Evolutionary conservation across 768 basidiomycete species (phyloP).

Genomic region (Boletus edulis): DNA sequence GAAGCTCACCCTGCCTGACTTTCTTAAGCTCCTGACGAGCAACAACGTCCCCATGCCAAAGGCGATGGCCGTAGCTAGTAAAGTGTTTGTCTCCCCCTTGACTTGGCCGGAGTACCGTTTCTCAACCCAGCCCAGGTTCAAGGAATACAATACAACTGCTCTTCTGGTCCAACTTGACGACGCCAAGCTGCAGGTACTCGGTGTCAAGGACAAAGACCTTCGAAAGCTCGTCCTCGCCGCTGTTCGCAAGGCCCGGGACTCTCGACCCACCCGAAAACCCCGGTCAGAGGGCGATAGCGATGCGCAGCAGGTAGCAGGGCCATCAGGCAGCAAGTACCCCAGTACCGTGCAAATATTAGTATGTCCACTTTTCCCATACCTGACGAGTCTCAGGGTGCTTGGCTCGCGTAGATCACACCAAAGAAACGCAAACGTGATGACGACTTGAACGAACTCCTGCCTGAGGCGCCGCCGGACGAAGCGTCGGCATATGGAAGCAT

Average conservation of each 20-base stretch:
- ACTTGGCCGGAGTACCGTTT: not conserved
- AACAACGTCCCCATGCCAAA: constrained; percentile 57
- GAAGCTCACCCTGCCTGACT: constrained; percentile 62
- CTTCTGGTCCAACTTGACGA: constrained; percentile 59
- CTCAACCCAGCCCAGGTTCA: constrained; percentile 54
- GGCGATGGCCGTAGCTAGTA: constrained; percentile 68
- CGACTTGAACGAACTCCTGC: constrained; percentile 58
- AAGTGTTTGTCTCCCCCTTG: constrained; percentile 48
- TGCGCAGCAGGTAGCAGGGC: not conserved
- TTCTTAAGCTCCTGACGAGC: constrained; percentile 62
- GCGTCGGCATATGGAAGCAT: constrained; percentile 50
- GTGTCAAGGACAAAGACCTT: constrained; percentile 63
- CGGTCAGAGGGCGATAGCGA: constrained; percentile 13
- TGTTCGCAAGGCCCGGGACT: constrained; percentile 63
- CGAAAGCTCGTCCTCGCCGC: constrained; percentile 59
- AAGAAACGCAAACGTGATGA: constrained; percentile 45
- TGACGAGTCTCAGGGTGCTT: not conserved
- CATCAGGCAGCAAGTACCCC: constrained; percentile 10
- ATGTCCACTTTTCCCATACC: constrained; percentile 5
- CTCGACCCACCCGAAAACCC: constrained; percentile 13
- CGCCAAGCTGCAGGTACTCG: constrained; percentile 52
- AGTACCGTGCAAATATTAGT: constrained; percentile 34
- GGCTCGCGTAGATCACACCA: constrained; percentile 39
- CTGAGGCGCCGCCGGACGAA: constrained; percentile 49
- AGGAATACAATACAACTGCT: constrained; percentile 59